Evolutionary conservation across 495 filamentous ascomycete genomes (phyloP), one percentile per base, ranked within the genome.

Genomic region (Schizothecium vesticola): DNA sequence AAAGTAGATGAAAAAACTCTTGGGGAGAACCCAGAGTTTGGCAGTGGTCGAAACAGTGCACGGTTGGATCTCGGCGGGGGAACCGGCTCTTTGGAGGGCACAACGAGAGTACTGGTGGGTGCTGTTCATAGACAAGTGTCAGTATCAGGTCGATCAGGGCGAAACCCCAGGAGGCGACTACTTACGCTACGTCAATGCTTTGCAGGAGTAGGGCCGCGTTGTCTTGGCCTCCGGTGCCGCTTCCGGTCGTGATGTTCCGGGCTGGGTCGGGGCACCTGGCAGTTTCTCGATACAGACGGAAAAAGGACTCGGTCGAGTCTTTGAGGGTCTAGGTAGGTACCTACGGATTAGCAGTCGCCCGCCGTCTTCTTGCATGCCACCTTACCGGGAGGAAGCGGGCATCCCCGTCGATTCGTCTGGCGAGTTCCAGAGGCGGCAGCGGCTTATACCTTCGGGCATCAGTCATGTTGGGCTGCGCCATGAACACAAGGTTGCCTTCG

Each of bases 1-100:
- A 31, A 65, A 56, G 63, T 65, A 65, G 63, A 65, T 65, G 55
- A 65, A 65, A 51, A 58, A 51, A 24, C 22, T 31, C 11, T n/a
- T 12, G 10, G 55, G 36, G 63, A 65, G 29, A 1, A 11, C 9
- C 16, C 8, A 9, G 23, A 65, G 63, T 25, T 58, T 65, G 16
- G 36, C 16, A 16, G 55, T 58, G 10, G 63, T 28, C 19, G 29
- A 28, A 10, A 51, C 26, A 0, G 55, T 58, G 63, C 63, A 65
- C n/a, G 24, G 10, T 16, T 28, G 24, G 43, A 65, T 13, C 33
- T 43, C 22, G 29, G 31, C 21, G 19, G 33, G 25, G 33, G 62
- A 51, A 1, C 43, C 43, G 43, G 43, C 43, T 8, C n/a, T 8
- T 65, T 65, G 63, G 24, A 65, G 11, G 22, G 63, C 55, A 11